phyloP scores from a whole-genome alignment of 208 protist genomes.

The Trypanosoma brucei region DNA sequence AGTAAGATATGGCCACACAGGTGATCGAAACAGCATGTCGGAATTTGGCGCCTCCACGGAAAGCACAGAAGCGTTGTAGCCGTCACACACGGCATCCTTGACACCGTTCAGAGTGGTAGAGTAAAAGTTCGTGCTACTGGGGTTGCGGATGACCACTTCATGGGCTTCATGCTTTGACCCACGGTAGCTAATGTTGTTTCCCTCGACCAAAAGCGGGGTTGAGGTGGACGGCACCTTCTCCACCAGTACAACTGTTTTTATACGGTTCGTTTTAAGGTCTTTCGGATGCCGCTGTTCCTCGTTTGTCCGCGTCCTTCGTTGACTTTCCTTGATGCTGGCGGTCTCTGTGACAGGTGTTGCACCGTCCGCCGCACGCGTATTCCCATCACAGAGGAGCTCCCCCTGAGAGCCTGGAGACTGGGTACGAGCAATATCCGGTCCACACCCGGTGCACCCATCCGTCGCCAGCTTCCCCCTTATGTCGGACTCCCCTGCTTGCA shows the following conservation, averaged over 20 bases:
- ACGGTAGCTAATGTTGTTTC: constrained; percentile 35
- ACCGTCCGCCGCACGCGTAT: too few species aligned
- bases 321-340: background rate
- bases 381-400: too few species aligned
- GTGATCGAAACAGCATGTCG: constrained; percentile 44
- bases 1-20: constrained; percentile 63
- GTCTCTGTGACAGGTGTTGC: background rate
- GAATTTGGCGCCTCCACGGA: constrained; percentile 61
- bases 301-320: constrained; percentile 3
- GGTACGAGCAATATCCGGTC: too few species aligned
- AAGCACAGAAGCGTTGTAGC: constrained; percentile 64
- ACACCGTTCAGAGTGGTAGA: constrained; percentile 53
- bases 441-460: too few species aligned
- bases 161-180: constrained; percentile 36
- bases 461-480: too few species aligned
- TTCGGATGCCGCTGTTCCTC: constrained; percentile 6
- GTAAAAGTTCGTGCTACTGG: constrained; percentile 51
- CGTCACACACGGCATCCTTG: constrained; percentile 43
- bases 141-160: constrained; percentile 40
- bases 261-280: constrained; percentile 31
- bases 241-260: constrained; percentile 61
- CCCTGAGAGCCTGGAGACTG: too few species aligned
- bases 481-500: too few species aligned
- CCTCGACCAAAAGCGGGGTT: constrained; percentile 19
- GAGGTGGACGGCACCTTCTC: constrained; percentile 34